These are phyloP conservation scores for Blastobotrys aristatus DNA, from an alignment of 1,139 yeast genomes.

Conservation along the genomic window DNA sequence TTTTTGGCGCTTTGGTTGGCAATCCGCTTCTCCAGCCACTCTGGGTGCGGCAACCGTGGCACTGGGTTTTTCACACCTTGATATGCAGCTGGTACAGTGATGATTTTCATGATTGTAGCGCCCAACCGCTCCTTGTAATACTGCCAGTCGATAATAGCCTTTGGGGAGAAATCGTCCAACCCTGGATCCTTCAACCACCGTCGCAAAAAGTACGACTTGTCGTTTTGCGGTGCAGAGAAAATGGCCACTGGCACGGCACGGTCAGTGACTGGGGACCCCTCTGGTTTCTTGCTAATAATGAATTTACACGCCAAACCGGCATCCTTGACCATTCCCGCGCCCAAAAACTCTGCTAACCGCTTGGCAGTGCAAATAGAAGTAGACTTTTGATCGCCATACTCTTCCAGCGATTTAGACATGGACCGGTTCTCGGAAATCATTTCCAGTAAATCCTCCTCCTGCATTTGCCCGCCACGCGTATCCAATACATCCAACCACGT, in stretches of 20 bases:
- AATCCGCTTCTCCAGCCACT: slow-evolving; percentile 75
- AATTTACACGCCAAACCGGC: slow-evolving; percentile 95
- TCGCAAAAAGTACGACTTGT: slow-evolving; percentile 60
- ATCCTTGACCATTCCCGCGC: slow-evolving; percentile 96
- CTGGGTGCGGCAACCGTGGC: slow-evolving; percentile 91
- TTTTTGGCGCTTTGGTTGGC: slow-evolving; percentile 55
- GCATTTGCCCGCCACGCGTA: slow-evolving; percentile 78
- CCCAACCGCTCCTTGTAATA: slow-evolving; percentile 89
- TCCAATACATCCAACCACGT: slow-evolving; percentile 95
- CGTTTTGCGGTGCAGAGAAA: slow-evolving; percentile 70
- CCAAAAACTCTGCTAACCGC: slow-evolving; percentile 89
- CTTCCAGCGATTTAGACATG: slow-evolving; percentile 88
- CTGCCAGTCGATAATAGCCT: slow-evolving; percentile 88
- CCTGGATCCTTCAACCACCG: slow-evolving; percentile 85
- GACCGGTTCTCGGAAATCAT: slow-evolving; percentile 94
- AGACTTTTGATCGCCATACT: slow-evolving; percentile 86
- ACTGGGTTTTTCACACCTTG: slow-evolving; percentile 91
- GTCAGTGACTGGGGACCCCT: slow-evolving; percentile 88
- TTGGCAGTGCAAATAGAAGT: slow-evolving; percentile 94
- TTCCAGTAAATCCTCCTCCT: slow-evolving; percentile 90
- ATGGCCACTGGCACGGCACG: slow-evolving; percentile 96
- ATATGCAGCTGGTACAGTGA: slow-evolving; percentile 95
- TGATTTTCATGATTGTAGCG: slow-evolving; percentile 89
- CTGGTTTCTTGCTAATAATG: slow-evolving; percentile 80
- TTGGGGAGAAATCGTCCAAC: slow-evolving; percentile 78